Evolutionary conservation across 2,329 filamentous ascomycete genomes (phyloP).

Genomic region (Grosmannia serpens): DNA sequence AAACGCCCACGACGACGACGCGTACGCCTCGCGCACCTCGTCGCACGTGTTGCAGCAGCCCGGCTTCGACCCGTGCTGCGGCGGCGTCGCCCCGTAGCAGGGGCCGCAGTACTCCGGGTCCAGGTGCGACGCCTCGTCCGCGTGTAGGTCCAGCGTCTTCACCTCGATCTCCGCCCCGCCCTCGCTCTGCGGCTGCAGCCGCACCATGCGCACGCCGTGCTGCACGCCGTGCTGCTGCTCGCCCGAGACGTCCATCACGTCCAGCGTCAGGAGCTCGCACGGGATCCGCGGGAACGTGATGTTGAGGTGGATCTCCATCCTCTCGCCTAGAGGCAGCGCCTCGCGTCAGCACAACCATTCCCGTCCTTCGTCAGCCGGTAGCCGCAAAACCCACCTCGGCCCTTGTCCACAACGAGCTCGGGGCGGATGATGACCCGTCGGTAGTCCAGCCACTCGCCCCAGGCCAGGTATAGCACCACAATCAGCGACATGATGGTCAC

Average conservation of each 20-base stretch:
- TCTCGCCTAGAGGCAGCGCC: constrained; percentile 52
- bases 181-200: constrained; percentile 59
- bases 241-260: constrained; percentile 98
- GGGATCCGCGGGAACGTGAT: constrained; percentile 89
- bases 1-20: constrained; percentile 82
- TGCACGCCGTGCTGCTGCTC: constrained; percentile 92
- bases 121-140: constrained; percentile 61
- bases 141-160: constrained; percentile 58
- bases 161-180: constrained; percentile 67
- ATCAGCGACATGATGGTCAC: constrained; percentile 87
- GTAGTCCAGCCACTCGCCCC: constrained; percentile 96
- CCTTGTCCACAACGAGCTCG: constrained; percentile 92
- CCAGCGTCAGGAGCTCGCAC: constrained; percentile 89
- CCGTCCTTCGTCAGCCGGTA: not conserved
- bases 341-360: not conserved
- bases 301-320: constrained; percentile 98
- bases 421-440: constrained; percentile 75
- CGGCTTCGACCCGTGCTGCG: constrained; percentile 58
- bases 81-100: constrained; percentile 78
- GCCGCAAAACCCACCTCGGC: constrained; percentile 50
- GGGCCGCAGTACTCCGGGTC: constrained; percentile 86
- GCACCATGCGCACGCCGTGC: constrained; percentile 85
- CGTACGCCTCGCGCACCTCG: constrained; percentile 92
- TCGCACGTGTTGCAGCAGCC: constrained; percentile 97
- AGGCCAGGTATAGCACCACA: constrained; percentile 76